These are phyloP conservation scores for Colletotrichum filicis DNA, from an alignment of 2,329 filamentous ascomycete genomes.

Conservation along the genomic window DNA sequence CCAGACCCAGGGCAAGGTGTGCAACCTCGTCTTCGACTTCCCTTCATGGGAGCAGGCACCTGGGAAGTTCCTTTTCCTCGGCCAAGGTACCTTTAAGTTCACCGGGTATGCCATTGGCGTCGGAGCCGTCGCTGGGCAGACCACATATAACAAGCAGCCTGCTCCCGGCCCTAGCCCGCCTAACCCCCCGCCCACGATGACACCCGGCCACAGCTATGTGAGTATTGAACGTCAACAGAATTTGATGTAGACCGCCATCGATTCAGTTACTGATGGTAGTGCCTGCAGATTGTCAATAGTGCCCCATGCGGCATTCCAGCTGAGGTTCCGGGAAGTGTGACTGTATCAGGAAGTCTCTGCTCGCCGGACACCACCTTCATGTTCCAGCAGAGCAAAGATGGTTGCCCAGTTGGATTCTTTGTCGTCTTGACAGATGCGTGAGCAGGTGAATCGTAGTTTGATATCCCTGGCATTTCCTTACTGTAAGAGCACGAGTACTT, in stretches of 20 bases:
- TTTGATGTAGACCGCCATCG: too few species aligned
- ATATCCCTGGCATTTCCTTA: too few species aligned
- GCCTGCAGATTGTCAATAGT: slow-evolving; percentile 21
- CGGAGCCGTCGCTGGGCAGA: slow-evolving; percentile 29
- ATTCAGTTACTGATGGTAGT: not conserved
- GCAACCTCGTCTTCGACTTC: slow-evolving; percentile 32
- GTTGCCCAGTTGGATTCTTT: slow-evolving; percentile 27
- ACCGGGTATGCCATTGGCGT: slow-evolving; percentile 28
- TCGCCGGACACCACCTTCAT: slow-evolving; percentile 20
- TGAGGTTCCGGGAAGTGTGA: slow-evolving; percentile 7
- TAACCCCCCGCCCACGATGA: slow-evolving; percentile 25
- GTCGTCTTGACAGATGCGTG: slow-evolving; percentile 24
- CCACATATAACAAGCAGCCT: slow-evolving; percentile 26
- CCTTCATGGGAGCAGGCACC: not conserved
- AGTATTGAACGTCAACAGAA: not conserved
- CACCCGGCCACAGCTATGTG: slow-evolving; percentile 27
- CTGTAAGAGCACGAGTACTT: too few species aligned
- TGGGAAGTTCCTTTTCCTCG: slow-evolving; percentile 19
- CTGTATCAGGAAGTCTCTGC: slow-evolving; percentile 27
- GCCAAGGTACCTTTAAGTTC: slow-evolving; percentile 24
- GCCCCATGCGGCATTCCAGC: slow-evolving; percentile 28
- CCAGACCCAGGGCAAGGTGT: slow-evolving; percentile 29
- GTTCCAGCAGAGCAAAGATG: slow-evolving; percentile 19
- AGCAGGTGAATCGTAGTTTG: not conserved
- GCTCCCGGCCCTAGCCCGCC: slow-evolving; percentile 29